A percentile compares a stretch with the other conserved stretches of the same genome.
Conservation (phyloP, 2,329 filamentous ascomycete species). For the Colletotrichum cuscutae region DNA sequence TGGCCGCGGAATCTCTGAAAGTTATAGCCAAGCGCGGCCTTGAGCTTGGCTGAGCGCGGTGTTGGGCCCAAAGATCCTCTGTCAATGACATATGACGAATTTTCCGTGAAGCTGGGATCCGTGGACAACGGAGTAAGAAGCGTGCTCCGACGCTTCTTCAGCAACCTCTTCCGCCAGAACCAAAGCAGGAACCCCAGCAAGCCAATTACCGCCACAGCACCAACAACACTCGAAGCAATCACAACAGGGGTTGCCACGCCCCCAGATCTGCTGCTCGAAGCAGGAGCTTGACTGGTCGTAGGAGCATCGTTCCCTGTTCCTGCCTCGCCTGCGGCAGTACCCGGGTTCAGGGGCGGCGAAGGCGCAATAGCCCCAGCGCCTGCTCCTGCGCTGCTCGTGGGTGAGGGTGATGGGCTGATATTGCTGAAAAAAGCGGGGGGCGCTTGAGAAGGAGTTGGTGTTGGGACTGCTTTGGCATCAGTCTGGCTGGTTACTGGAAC, state of each 20-base stretch:
- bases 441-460: slow-evolving; percentile 23
- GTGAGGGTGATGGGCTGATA: slow-evolving; percentile 4
- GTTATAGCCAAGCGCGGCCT: slow-evolving; percentile 50
- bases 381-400: slow-evolving; percentile 6
- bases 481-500: slow-evolving; percentile 46
- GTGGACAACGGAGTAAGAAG: slow-evolving; percentile 59
- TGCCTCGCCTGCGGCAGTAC: slow-evolving; percentile 28
- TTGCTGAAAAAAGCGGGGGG: slow-evolving; percentile 25
- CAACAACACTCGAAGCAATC: slow-evolving; percentile 63
- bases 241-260: slow-evolving; percentile 48
- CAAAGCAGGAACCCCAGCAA: slow-evolving; percentile 61
- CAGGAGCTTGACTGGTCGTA: neutral
- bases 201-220: slow-evolving; percentile 57
- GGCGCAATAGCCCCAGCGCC: neutral
- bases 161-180: slow-evolving; percentile 57
- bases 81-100: slow-evolving; percentile 52
- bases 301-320: slow-evolving; percentile 18
- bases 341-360: slow-evolving; percentile 19
- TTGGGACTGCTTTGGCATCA: slow-evolving; percentile 45
- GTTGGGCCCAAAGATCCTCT: slow-evolving; percentile 61
- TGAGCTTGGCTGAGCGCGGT: slow-evolving; percentile 53
- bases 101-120: slow-evolving; percentile 41
- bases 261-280: slow-evolving; percentile 39
- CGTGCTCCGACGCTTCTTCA: slow-evolving; percentile 57
- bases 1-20: slow-evolving; percentile 48